Evolutionary conservation across 352 stramenopile genomes (phyloP).

Genomic region (Globisporangium echinulatum): DNA sequence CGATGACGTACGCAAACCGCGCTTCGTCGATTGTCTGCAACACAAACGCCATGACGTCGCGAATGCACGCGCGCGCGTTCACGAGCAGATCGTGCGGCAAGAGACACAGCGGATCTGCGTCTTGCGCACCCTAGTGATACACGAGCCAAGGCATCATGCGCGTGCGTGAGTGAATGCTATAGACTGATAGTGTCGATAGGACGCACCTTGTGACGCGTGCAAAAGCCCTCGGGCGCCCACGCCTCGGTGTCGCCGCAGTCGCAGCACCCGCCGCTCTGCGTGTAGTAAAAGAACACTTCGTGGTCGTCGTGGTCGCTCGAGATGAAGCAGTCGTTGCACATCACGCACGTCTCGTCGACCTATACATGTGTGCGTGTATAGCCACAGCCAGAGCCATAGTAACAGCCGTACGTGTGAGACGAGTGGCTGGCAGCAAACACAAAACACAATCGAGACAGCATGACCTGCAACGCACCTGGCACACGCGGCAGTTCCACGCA

Average conservation of each 20-base stretch:
- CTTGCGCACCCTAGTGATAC: conserved; percentile 49
- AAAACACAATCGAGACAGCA: too few relatives aligned
- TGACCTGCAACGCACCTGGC: conserved; percentile 23
- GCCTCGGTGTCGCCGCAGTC: conserved; percentile 97
- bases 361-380: conserved; percentile 30
- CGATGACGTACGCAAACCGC: conserved; percentile 46
- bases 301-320: conserved; percentile 90
- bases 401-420: background rate
- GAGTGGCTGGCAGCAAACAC: too few relatives aligned
- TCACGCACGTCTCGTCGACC: conserved; percentile 93
- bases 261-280: conserved; percentile 94
- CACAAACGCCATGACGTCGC: conserved; percentile 63
- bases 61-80: conserved; percentile 55
- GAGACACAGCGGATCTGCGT: conserved; percentile 55
- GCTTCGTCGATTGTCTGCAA: conserved; percentile 60
- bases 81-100: conserved; percentile 46
- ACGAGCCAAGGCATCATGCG: background rate
- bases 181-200: background rate
- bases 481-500: conserved; percentile 94
- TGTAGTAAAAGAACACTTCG: conserved; percentile 94
- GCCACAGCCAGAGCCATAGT: background rate
- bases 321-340: conserved; percentile 98
- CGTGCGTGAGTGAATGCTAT: background rate
- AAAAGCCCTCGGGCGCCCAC: conserved; percentile 94
- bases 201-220: conserved; percentile 85